phyloP scores from a whole-genome alignment of 495 filamentous ascomycete genomes.

The Rhizodiscina lignyota region DNA sequence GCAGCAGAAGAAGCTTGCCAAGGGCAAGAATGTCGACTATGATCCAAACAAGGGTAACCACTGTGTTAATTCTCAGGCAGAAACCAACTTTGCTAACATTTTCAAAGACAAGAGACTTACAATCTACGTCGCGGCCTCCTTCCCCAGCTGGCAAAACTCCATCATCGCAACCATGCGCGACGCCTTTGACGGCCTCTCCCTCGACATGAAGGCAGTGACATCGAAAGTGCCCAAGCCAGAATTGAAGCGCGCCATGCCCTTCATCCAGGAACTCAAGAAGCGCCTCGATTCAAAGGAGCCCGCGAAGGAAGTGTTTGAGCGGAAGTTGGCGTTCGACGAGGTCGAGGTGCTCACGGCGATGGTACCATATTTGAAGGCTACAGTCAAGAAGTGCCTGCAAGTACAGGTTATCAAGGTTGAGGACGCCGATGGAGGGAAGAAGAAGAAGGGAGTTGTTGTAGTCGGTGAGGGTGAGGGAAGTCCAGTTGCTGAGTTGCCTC shows the following conservation, averaged over 20 bases:
- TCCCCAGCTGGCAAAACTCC: conserved; percentile 79
- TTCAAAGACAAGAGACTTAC: conserved; percentile 71
- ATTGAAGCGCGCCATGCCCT: conserved; percentile 97
- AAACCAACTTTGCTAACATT: too few species aligned
- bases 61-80: not conserved
- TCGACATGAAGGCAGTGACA: conserved; percentile 68
- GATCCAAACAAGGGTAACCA: conserved; percentile 70
- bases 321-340: conserved; percentile 80
- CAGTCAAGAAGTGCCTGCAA: conserved; percentile 17
- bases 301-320: conserved; percentile 50
- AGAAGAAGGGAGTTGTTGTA: conserved; percentile 26
- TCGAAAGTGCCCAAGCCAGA: conserved; percentile 62
- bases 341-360: conserved; percentile 34
- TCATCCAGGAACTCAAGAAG: conserved; percentile 75
- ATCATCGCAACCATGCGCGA: conserved; percentile 71
- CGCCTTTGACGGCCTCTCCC: conserved; percentile 36
- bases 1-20: conserved; percentile 68
- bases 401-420: conserved; percentile 25
- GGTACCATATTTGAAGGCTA: conserved; percentile 23
- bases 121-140: conserved; percentile 62
- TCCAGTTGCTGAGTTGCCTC: conserved; percentile 37
- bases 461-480: conserved; percentile 53
- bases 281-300: conserved; percentile 45
- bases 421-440: conserved; percentile 8
- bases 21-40: conserved; percentile 67